Evolutionary conservation across 2,329 filamentous ascomycete genomes (phyloP).

Genomic region (Arthrobotrys musiformis): DNA sequence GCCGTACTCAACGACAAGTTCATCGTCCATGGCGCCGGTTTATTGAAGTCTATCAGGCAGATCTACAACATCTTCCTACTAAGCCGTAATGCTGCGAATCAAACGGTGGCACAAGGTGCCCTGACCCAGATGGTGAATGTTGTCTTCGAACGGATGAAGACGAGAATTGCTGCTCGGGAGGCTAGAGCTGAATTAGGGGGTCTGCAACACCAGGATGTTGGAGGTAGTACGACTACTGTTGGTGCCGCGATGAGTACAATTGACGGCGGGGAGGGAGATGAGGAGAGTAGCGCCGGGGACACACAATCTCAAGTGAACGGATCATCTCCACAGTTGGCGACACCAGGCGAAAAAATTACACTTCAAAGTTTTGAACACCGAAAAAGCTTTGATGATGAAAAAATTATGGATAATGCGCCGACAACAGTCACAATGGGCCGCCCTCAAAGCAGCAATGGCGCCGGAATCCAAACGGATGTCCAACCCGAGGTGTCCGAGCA

Average conservation of each 20-base stretch:
- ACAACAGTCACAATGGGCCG: slow-evolving; percentile 70
- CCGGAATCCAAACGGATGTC: slow-evolving; percentile 61
- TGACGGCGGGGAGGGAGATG: slow-evolving; percentile 56
- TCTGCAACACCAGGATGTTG: slow-evolving; percentile 40
- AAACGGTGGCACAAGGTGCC: slow-evolving; percentile 96
- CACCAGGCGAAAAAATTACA: slow-evolving; percentile 70
- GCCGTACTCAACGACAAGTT: slow-evolving; percentile 99
- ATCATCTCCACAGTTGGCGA: slow-evolving; percentile 1
- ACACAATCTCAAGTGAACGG: slow-evolving; percentile 25
- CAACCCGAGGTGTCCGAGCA: slow-evolving; percentile 66
- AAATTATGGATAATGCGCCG: slow-evolving; percentile 74
- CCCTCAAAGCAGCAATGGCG: slow-evolving; percentile 67
- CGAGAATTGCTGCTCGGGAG: slow-evolving; percentile 86
- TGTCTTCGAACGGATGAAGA: slow-evolving; percentile 94
- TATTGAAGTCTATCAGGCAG: slow-evolving; percentile 95
- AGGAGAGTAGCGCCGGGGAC: slow-evolving; percentile 50
- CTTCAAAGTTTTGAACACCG: slow-evolving; percentile 75
- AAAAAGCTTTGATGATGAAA: slow-evolving; percentile 73
- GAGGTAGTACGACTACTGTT: slow-evolving; percentile 56
- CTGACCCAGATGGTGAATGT: slow-evolving; percentile 98
- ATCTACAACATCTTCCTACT: slow-evolving; percentile 99
- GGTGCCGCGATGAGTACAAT: slow-evolving; percentile 53
- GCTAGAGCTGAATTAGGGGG: slow-evolving; percentile 68
- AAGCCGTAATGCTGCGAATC: slow-evolving; percentile 91
- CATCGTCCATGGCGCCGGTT: slow-evolving; percentile 93